Percentiles rank a stretch among this genome's conserved stretches.
Evolutionary conservation across 352 stramenopile species (phyloP).

Genomic region (Nothophytophthora sp.): DNA sequence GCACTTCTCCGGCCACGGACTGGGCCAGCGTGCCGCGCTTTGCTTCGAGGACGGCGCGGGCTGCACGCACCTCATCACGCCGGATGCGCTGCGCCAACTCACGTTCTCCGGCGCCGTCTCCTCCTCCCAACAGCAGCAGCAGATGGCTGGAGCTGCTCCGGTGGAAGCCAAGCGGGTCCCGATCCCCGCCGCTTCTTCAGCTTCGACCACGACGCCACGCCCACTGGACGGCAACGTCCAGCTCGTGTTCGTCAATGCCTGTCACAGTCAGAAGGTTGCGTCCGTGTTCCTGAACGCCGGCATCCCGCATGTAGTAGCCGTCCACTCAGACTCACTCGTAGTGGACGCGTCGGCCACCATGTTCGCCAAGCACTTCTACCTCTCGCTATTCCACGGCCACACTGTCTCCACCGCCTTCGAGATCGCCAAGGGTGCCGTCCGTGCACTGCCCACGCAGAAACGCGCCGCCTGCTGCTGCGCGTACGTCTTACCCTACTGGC

Average conservation of each 20-base stretch:
- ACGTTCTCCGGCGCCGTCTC: slow-evolving; percentile 54
- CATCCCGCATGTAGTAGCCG: slow-evolving; percentile 91
- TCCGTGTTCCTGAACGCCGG: slow-evolving; percentile 88
- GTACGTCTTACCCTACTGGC: slow-evolving; percentile 37
- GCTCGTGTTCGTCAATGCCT: slow-evolving; percentile 85
- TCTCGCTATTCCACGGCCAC: slow-evolving; percentile 75
- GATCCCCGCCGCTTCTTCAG: too few species aligned
- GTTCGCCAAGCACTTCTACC: slow-evolving; percentile 88
- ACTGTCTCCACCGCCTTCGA: slow-evolving; percentile 73
- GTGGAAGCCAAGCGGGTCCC: slow-evolving; percentile 17
- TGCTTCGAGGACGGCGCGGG: slow-evolving; percentile 82
- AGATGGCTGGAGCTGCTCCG: slow-evolving; percentile 16
- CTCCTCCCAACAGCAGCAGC: slow-evolving; percentile 13
- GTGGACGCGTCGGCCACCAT: slow-evolving; percentile 76
- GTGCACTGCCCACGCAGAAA: slow-evolving; percentile 59
- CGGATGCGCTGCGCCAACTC: slow-evolving; percentile 58
- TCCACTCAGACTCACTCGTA: slow-evolving; percentile 78
- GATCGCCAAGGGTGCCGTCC: slow-evolving; percentile 71
- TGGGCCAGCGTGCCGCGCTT: slow-evolving; percentile 65
- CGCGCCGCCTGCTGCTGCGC: slow-evolving; percentile 76
- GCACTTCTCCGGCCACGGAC: slow-evolving; percentile 79
- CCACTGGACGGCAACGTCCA: slow-evolving; percentile 41
- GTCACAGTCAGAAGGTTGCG: slow-evolving; percentile 86
- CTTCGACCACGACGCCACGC: slow-evolving; percentile 3
- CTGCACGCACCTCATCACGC: slow-evolving; percentile 76